Base-by-base conservation (phyloP, 1,284 basidiomycete species). In the Boletus sp. region DNA sequence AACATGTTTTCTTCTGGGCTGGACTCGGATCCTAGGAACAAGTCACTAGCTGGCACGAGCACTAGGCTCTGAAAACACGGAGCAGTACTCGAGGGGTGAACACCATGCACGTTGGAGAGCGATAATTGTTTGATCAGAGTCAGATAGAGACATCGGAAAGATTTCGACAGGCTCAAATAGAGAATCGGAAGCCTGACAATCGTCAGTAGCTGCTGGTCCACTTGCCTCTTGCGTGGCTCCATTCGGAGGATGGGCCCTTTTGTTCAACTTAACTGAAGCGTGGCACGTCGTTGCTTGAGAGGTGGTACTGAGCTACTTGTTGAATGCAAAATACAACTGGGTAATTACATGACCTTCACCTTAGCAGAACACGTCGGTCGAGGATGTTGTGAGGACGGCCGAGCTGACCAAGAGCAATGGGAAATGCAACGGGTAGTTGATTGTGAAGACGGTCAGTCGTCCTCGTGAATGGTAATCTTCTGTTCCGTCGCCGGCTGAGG, bases 391-490 rank as follows among this genome's bases (percentile, higher is more conserved):
- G 27, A 29, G 35, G 34, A 29, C 34, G 29, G 6, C 22, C 19
- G 5, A 19, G 23, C 12, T 14, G 19, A 41, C 26, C 13, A 8
- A 23, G 10, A 42, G n/a, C 25, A 37, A 40, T 12, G 8, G 17
- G 38, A 9, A 26, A 22, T 41, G 19, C n/a, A n/a, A n/a, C n/a
- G n/a, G n/a, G n/a, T n/a, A n/a, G n/a, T n/a, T n/a, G n/a, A n/a
- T n/a, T n/a, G n/a, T n/a, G n/a, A n/a, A n/a, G n/a, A 42, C 12
- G 14, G 22, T 65, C 47, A 75, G 41, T 75, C 69, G 47, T 81
- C 78, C 52, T 81, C 80, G 46, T 78, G 74, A 47, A 81, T 76
- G 2, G 54, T 69, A 38, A 81, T 74, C 44, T 65, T 70, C 8
- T 70, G 69, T 29, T 67, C 64, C 25, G 71, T 69, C 16, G 67